phyloP scores from a whole-genome alignment of 352 stramenopile species.

The Pythium pyrilobum region DNA sequence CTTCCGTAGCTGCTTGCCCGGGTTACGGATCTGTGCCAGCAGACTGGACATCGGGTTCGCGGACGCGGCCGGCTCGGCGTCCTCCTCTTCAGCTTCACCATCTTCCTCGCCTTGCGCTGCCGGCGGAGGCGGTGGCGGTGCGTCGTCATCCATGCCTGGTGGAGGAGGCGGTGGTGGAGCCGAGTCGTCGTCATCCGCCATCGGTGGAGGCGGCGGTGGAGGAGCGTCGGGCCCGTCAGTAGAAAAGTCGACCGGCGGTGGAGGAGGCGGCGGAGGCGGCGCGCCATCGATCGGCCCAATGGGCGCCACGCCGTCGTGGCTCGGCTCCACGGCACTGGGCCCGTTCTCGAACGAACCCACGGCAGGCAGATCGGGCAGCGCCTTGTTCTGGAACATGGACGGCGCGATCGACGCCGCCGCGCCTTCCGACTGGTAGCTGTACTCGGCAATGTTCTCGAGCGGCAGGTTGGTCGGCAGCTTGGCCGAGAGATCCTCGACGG shows the following conservation, averaged over 20 bases:
- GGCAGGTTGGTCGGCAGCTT: slow-evolving; percentile 76
- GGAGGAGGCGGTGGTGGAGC: slow-evolving; percentile 21
- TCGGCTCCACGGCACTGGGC: slow-evolving; percentile 55
- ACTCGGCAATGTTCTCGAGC: slow-evolving; percentile 73
- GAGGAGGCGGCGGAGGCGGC: slow-evolving; percentile 57
- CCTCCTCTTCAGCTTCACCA: not conserved
- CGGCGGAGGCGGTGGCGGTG: slow-evolving; percentile 19
- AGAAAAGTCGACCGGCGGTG: slow-evolving; percentile 49
- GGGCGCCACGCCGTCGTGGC: slow-evolving; percentile 29
- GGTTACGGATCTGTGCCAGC: slow-evolving; percentile 24
- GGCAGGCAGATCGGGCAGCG: slow-evolving; percentile 57
- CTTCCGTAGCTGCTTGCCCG: slow-evolving; percentile 13
- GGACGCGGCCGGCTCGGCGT: slow-evolving; percentile 3
- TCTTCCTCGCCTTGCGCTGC: slow-evolving; percentile 1
- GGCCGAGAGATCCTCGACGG: slow-evolving; percentile 63
- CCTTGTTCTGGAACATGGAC: slow-evolving; percentile 80
- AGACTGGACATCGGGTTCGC: slow-evolving; percentile 21
- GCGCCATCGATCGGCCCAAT: slow-evolving; percentile 63
- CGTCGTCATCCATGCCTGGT: slow-evolving; percentile 12
- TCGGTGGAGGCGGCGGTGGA: slow-evolving; percentile 47
- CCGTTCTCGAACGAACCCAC: slow-evolving; percentile 62
- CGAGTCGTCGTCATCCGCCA: slow-evolving; percentile 38
- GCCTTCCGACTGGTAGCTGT: slow-evolving; percentile 65
- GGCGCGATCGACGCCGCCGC: slow-evolving; percentile 60
- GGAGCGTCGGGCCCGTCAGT: slow-evolving; percentile 28